These are phyloP conservation scores for Diospyros lotus DNA, from an alignment of 148 eudicot genomes.

Conservation along the genomic window DNA sequence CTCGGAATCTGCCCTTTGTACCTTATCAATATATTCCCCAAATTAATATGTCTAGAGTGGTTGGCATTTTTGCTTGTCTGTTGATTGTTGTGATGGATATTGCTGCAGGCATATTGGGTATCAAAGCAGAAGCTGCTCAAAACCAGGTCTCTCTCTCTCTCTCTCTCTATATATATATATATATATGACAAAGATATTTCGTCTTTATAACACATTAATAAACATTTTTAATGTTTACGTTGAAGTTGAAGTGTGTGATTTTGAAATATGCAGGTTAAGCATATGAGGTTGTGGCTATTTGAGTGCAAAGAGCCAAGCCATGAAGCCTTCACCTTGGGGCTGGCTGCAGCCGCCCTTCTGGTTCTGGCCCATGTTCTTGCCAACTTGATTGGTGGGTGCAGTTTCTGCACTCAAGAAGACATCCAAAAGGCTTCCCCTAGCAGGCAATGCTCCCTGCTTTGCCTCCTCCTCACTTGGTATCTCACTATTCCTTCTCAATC, in stretches of 20 bases:
- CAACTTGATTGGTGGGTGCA: slow-evolving; percentile 62
- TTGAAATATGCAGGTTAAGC: slow-evolving; percentile 43
- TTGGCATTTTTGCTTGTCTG: slow-evolving; percentile 53
- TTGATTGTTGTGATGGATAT: slow-evolving; percentile 54
- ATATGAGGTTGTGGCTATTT: slow-evolving; percentile 70
- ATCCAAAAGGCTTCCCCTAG: slow-evolving; percentile 43
- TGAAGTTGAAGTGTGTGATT: no score
- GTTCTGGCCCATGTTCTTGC: slow-evolving; percentile 57
- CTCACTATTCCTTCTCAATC: not conserved
- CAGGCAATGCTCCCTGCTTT: slow-evolving; percentile 55
- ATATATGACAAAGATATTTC: no score
- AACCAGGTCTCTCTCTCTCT: slow-evolving; percentile 44
- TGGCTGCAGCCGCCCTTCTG: slow-evolving; percentile 56
- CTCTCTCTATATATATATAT: not conserved
- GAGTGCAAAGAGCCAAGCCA: slow-evolving; percentile 88
- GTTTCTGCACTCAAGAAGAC: slow-evolving; percentile 40
- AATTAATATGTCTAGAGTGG: slow-evolving; percentile 34
- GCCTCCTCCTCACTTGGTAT: slow-evolving; percentile 67
- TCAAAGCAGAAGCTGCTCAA: slow-evolving; percentile 79
- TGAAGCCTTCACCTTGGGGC: slow-evolving; percentile 55
- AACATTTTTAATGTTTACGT: no score
- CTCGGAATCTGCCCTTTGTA: not conserved
- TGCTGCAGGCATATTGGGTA: slow-evolving; percentile 73
- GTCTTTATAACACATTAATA: no score
- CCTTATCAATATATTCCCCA: no score